Evolutionary conservation across 345 rosid genomes (phyloP).

Genomic region (Syzygium aromaticum): DNA sequence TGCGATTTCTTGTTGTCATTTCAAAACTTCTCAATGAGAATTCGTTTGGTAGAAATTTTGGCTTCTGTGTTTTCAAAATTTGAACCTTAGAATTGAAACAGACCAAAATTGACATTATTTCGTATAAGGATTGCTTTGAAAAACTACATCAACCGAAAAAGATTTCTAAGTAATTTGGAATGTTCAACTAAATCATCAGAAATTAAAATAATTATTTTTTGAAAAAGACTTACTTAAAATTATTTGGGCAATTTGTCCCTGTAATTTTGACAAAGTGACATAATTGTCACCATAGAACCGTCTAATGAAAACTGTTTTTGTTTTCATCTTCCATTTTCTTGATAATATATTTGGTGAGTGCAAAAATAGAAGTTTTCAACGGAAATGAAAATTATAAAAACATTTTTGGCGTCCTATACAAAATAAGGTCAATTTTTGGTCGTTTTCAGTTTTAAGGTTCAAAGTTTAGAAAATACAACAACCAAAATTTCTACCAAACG

Average conservation of each 20-base stretch:
- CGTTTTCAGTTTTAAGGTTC: background rate
- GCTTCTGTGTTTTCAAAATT: no score
- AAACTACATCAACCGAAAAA: background rate
- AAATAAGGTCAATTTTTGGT: background rate
- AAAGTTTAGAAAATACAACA: background rate
- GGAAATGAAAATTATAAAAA: background rate
- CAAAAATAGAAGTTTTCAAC: background rate
- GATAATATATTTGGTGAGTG: background rate
- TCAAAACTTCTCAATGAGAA: background rate
- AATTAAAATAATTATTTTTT: no score
- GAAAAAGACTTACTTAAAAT: no score
- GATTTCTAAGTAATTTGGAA: background rate
- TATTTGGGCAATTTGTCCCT: background rate
- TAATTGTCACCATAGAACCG: background rate
- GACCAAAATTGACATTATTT: background rate
- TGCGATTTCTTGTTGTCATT: no score
- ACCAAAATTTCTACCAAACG: background rate
- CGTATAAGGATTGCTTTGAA: background rate
- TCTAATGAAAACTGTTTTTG: background rate
- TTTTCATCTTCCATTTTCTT: background rate
- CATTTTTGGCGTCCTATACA: background rate
- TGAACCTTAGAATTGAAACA: background rate
- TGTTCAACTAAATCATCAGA: no score
- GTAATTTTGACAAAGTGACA: background rate
- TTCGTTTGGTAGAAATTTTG: background rate